Evolutionary conservation across 1,139 yeast genomes (phyloP).

Genomic region (Yamadazyma kanchanaburiensis): DNA sequence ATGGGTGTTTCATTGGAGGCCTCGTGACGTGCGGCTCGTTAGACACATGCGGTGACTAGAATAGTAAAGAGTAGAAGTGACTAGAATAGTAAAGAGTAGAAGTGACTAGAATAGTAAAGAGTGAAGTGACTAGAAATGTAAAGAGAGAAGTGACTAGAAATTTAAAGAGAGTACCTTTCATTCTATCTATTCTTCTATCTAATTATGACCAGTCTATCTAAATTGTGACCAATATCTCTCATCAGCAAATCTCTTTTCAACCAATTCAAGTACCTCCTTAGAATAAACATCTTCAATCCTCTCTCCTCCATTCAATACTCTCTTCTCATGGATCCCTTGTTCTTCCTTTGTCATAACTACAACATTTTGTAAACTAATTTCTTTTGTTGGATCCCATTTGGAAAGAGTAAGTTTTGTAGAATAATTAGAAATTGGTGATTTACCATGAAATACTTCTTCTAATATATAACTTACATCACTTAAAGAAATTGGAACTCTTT

Average conservation of each 20-base stretch:
- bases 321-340: slow-evolving; percentile 71
- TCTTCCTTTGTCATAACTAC: slow-evolving; percentile 89
- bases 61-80: too few species aligned
- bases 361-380: slow-evolving; percentile 63
- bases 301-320: slow-evolving; percentile 67
- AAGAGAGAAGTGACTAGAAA: too few species aligned
- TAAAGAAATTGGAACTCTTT: slow-evolving; percentile 68
- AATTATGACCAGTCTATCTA: too few species aligned
- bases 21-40: too few species aligned
- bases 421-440: slow-evolving; percentile 83
- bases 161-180: too few species aligned
- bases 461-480: slow-evolving; percentile 79
- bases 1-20: too few species aligned
- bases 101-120: too few species aligned
- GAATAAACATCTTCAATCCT: slow-evolving; percentile 61
- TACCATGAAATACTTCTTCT: slow-evolving; percentile 91
- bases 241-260: slow-evolving; percentile 64
- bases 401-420: slow-evolving; percentile 77
- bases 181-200: too few species aligned
- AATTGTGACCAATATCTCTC: slow-evolving; percentile 69
- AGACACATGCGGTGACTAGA: too few species aligned
- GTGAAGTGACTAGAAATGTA: too few species aligned
- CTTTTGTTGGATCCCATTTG: slow-evolving; percentile 72
- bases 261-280: slow-evolving; percentile 53
- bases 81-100: too few species aligned